Evolutionary conservation across 116 monocot species (phyloP).

Genomic region (Zostera marina): DNA sequence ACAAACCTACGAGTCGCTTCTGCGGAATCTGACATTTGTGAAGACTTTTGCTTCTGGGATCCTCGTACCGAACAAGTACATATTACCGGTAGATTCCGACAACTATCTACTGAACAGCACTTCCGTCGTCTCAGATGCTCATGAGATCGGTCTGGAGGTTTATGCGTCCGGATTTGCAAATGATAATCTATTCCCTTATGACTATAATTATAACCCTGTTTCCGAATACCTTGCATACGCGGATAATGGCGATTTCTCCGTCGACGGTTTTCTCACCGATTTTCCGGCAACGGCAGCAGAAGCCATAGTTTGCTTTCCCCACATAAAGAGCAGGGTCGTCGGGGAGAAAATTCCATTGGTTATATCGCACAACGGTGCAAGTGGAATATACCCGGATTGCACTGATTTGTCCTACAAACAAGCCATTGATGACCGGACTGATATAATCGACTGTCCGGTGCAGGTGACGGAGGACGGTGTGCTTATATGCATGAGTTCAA

Average conservation of each 20-base stretch:
- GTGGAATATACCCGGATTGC: slow-evolving; percentile 74
- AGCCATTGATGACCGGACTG: slow-evolving; percentile 56
- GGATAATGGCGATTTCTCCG: slow-evolving; percentile 55
- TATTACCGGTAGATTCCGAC: slow-evolving; percentile 49
- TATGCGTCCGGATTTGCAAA: slow-evolving; percentile 64
- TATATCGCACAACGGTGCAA: slow-evolving; percentile 78
- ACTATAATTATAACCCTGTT: slow-evolving; percentile 60
- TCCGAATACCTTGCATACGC: slow-evolving; percentile 46
- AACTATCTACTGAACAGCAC: slow-evolving; percentile 30
- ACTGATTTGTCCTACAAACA: slow-evolving; percentile 77
- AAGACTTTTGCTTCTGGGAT: slow-evolving; percentile 79
- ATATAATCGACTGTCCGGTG: slow-evolving; percentile 76
- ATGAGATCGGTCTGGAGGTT: slow-evolving; percentile 49
- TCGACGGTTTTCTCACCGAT: slow-evolving; percentile 58
- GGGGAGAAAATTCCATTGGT: slow-evolving; percentile 41
- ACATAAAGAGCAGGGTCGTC: background rate
- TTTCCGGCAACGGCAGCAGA: slow-evolving; percentile 27
- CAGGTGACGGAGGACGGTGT: slow-evolving; percentile 60
- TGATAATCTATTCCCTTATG: slow-evolving; percentile 40
- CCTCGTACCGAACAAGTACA: slow-evolving; percentile 63
- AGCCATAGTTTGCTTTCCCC: too few relatives aligned
- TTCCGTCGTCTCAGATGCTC: slow-evolving; percentile 57
- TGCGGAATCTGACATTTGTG: slow-evolving; percentile 61
- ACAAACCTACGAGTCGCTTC: slow-evolving; percentile 44
- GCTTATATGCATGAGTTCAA: slow-evolving; percentile 68